Percentiles rank a stretch among this genome's conserved stretches.
Conservation (phyloP, 169 alveolate species). For the Eimeria praecox region DNA sequence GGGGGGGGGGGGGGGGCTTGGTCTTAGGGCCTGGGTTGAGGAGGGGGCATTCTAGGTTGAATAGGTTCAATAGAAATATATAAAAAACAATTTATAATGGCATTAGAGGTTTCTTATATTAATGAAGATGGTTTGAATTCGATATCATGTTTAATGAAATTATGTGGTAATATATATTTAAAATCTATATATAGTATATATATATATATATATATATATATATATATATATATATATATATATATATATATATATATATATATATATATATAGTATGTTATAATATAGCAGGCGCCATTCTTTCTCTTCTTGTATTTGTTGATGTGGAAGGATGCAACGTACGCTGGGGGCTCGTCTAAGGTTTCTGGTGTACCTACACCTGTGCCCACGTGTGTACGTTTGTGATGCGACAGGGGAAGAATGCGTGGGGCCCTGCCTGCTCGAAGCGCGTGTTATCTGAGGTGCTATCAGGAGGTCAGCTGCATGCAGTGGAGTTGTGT, state of each 20-base stretch:
- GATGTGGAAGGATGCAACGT: background rate
- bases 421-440: slow-evolving; percentile 79
- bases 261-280: too few relatives aligned
- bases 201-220: too few relatives aligned
- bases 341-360: background rate
- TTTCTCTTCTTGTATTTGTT: background rate
- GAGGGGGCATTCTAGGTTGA: background rate
- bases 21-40: background rate
- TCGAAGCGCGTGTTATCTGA: slow-evolving; percentile 64
- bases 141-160: too few relatives aligned
- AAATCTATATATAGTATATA: too few relatives aligned
- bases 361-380: background rate
- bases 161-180: too few relatives aligned
- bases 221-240: too few relatives aligned
- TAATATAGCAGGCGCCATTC: background rate
- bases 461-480: slow-evolving; percentile 63
- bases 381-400: background rate
- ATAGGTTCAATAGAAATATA: too few relatives aligned
- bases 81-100: too few relatives aligned
- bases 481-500: slow-evolving; percentile 44
- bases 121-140: too few relatives aligned
- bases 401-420: slow-evolving; percentile 28
- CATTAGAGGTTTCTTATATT: too few relatives aligned
- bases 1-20: too few relatives aligned
- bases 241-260: too few relatives aligned